Evolutionary conservation across 73 alveolate species (phyloP), one percentile per base, ranked within the genome.

Genomic region (Uronychia binucleata): DNA sequence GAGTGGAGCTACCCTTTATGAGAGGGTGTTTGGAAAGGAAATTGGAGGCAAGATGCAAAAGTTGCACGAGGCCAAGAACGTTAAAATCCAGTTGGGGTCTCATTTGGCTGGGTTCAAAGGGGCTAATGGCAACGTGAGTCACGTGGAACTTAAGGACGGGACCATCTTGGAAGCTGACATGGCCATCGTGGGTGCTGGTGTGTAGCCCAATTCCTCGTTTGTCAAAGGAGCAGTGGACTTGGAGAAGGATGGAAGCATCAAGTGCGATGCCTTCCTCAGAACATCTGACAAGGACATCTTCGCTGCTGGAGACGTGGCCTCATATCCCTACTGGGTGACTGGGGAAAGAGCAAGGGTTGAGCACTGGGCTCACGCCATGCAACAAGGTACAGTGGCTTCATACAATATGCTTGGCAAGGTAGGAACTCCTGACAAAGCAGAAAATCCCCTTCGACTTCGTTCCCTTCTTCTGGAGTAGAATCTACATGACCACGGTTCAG

Each of bases 221-320:
- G 90, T 90, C 26, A 84, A 81, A 27, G 30, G 80, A 8, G 90
- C 88, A 58, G 78, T 94, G 57, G 84, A 92, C 26, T 46, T 79
- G 1, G 93, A 89, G 26, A 32, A 82, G 0, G 85, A 31, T 58
- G 96, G 96, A 74, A 90, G 93, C 27, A 80, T 96, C 33, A 82
- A 89, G 80, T 88, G 83, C 25, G 94, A 94, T 85, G 93, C 96
- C 31, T 93, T 86, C 88, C 81, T 96, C 84, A 77, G 87, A 80
- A 94, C 99, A 1, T 86, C 92, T 19, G 91, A 85, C 59, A 86
- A 81, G 31, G 90, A 96, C 81, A 86, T 96, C 32, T 96, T 34
- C 80, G 99, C 98, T 77, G 97, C 99, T 78, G 99, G 99, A 0
- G 99, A 96, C 93, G 80, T 90, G 67, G 98, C 98, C 19, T 79